Evolutionary conservation across 2,329 filamentous ascomycete species (phyloP).

Genomic region (Thermothelomyces thermophilus): DNA sequence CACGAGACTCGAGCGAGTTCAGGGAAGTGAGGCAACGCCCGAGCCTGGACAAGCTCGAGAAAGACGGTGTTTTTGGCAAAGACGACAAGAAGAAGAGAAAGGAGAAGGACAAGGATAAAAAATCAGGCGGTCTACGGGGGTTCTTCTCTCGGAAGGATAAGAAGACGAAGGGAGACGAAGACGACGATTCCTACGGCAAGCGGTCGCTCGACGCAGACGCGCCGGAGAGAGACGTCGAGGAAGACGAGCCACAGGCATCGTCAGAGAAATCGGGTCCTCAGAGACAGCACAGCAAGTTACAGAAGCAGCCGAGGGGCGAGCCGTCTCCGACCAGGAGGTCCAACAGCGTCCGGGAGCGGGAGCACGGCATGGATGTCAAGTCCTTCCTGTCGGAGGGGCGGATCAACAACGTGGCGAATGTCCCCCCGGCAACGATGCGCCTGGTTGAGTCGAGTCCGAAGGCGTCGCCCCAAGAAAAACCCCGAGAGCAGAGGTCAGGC

Average conservation of each 20-base stretch:
- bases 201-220: constrained; percentile 49
- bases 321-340: constrained; percentile 41
- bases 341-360: constrained; percentile 20
- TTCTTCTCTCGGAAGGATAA: constrained; percentile 59
- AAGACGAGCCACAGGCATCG: constrained; percentile 40
- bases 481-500: constrained; percentile 30
- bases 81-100: constrained; percentile 73
- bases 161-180: constrained; percentile 50
- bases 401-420: constrained; percentile 48
- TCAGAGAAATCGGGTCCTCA: constrained; percentile 44
- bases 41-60: constrained; percentile 70
- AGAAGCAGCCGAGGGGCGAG: constrained; percentile 55
- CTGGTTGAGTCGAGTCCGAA: constrained; percentile 42
- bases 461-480: constrained; percentile 22
- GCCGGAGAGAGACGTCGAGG: constrained; percentile 36
- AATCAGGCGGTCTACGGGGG: constrained; percentile 50
- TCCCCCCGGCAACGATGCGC: constrained; percentile 52
- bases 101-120: constrained; percentile 65
- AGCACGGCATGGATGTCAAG: constrained; percentile 36
- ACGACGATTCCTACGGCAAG: constrained; percentile 57
- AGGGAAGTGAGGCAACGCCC: constrained; percentile 49
- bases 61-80: constrained; percentile 47
- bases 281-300: constrained; percentile 59
- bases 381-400: constrained; percentile 37
- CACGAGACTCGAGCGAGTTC: constrained; percentile 49